Conservation (phyloP, 2,329 filamentous ascomycete genomes). For the Calonectria leucothoes region DNA sequence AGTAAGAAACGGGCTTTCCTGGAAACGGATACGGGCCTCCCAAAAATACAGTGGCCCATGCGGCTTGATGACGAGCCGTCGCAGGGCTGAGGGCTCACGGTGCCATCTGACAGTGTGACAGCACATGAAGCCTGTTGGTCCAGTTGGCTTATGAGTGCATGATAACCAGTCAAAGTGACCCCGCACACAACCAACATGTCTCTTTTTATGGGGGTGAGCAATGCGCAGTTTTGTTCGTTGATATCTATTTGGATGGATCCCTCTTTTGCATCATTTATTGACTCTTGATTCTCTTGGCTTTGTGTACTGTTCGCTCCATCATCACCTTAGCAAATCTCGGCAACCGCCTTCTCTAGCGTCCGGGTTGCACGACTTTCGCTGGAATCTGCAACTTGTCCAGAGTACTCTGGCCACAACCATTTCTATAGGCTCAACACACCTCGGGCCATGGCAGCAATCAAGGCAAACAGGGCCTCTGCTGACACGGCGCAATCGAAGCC, state of each 20-base stretch:
- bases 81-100: not conserved
- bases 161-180: not conserved
- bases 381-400: not conserved
- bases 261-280: not conserved
- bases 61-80: not conserved
- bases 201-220: not conserved
- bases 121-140: not conserved
- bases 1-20: not conserved
- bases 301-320: not conserved
- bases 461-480: not conserved
- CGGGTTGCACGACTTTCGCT: not conserved
- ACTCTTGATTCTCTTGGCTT: not conserved
- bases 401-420: not conserved
- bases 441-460: not conserved
- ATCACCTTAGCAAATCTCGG: not conserved
- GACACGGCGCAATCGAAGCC: not conserved
- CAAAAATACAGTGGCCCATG: not conserved
- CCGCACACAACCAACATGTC: not conserved
- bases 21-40: not conserved
- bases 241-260: not conserved
- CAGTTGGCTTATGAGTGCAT: not conserved
- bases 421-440: not conserved
- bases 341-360: not conserved
- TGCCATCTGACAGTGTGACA: not conserved
- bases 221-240: not conserved